Percentiles rank a stretch among this genome's conserved stretches.
phyloP scores from a whole-genome alignment of 208 protist species.

The Spongospora subterranea region DNA sequence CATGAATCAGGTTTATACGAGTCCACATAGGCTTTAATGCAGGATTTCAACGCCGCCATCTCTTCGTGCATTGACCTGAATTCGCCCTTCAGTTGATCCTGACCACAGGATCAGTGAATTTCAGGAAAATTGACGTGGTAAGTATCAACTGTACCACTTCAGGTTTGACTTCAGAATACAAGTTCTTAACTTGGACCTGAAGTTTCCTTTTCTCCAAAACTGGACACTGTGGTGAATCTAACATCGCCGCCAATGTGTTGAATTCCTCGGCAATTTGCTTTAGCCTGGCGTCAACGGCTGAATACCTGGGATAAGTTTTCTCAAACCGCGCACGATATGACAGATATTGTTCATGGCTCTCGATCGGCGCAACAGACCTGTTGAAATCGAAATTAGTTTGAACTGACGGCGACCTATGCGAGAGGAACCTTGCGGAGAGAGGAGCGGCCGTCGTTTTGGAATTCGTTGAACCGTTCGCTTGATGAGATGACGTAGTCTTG shows the following conservation, averaged over 20 bases:
- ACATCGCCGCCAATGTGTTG: background rate
- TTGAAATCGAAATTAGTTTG: too few relatives aligned
- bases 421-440: too few relatives aligned
- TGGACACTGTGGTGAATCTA: background rate
- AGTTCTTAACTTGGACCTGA: background rate
- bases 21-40: constrained; percentile 26
- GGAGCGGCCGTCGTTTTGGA: too few relatives aligned
- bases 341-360: constrained; percentile 12
- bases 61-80: constrained; percentile 18
- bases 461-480: too few relatives aligned
- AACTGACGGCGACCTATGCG: too few relatives aligned
- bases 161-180: constrained; percentile 38
- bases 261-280: constrained; percentile 22
- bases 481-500: too few relatives aligned
- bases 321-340: background rate
- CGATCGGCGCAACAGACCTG: too few relatives aligned
- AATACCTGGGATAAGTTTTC: background rate
- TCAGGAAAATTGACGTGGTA: background rate
- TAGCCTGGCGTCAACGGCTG: background rate
- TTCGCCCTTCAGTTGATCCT: background rate
- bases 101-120: background rate
- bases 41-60: background rate
- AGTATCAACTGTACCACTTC: constrained; percentile 3
- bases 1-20: background rate
- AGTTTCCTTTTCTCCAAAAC: background rate